Percentiles rank a stretch among this genome's conserved stretches.
Conservation (phyloP, 805 yeast species). For the Candida maris region DNA sequence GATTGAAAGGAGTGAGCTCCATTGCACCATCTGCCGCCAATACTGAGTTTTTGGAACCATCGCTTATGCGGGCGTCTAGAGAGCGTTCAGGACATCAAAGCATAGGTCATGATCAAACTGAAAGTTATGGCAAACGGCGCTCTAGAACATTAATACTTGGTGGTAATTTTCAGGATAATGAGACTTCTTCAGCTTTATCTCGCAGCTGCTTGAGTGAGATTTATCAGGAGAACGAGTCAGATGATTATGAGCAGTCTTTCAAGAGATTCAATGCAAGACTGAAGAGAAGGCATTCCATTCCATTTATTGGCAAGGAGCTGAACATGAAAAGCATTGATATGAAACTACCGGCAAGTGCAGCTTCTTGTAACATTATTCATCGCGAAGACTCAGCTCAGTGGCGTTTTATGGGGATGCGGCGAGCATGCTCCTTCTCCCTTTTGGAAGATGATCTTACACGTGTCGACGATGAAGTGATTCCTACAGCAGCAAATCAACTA, state of each 20-base stretch:
- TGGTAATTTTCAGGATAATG: constrained; percentile 23
- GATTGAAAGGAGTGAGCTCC: constrained; percentile 6
- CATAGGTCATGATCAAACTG: constrained; percentile 3
- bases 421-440: constrained; percentile 35
- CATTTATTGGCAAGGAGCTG: constrained; percentile 33
- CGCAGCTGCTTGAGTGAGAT: background rate
- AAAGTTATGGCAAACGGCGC: constrained; percentile 13
- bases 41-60: constrained; percentile 6
- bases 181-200: constrained; percentile 4
- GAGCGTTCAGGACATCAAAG: constrained; percentile 1
- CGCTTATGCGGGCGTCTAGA: constrained; percentile 8
- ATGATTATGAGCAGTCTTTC: constrained; percentile 4
- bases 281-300: constrained; percentile 39
- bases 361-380: constrained; percentile 9
- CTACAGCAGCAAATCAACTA: constrained; percentile 12
- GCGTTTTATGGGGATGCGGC: constrained; percentile 17
- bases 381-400: constrained; percentile 3
- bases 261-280: constrained; percentile 22
- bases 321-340: constrained; percentile 28
- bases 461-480: constrained; percentile 16
- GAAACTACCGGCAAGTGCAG: constrained; percentile 22
- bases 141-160: constrained; percentile 21
- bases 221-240: constrained; percentile 4
- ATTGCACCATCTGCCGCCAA: constrained; percentile 5
- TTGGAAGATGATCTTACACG: constrained; percentile 16